A percentile compares a stretch with the other conserved stretches of the same genome.
Evolutionary conservation across 1,139 yeast species (phyloP).

Genomic region (Blastobotrys apis): DNA sequence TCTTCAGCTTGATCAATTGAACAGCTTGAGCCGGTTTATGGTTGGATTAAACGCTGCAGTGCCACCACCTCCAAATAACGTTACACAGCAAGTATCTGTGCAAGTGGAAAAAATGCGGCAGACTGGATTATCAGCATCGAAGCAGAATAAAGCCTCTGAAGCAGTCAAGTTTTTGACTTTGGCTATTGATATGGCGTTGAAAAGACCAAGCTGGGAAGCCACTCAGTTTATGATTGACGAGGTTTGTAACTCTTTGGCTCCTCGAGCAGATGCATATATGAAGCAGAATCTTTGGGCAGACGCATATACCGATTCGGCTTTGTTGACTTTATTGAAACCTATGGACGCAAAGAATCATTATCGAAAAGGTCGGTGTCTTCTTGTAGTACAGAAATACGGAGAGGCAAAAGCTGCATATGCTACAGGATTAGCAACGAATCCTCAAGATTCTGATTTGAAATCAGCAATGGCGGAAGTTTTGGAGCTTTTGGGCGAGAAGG

Average conservation of each 20-base stretch:
- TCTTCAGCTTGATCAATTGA: slow-evolving; percentile 57
- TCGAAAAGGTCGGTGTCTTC: slow-evolving; percentile 73
- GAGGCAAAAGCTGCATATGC: slow-evolving; percentile 74
- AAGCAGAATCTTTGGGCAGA: slow-evolving; percentile 59
- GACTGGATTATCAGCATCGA: slow-evolving; percentile 62
- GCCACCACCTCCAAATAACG: slow-evolving; percentile 58
- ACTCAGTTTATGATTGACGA: slow-evolving; percentile 79
- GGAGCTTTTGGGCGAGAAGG: slow-evolving; percentile 3
- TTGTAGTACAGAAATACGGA: slow-evolving; percentile 62
- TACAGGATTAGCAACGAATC: slow-evolving; percentile 59
- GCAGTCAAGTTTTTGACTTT: slow-evolving; percentile 69
- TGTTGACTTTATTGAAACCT: slow-evolving; percentile 63
- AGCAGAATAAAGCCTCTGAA: slow-evolving; percentile 59
- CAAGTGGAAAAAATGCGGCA: slow-evolving; percentile 73
- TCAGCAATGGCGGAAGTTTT: slow-evolving; percentile 29
- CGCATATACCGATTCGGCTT: slow-evolving; percentile 78
- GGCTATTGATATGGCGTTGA: slow-evolving; percentile 76
- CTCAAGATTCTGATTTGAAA: slow-evolving; percentile 48
- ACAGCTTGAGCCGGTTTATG: slow-evolving; percentile 56
- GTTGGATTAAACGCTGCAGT: slow-evolving; percentile 60
- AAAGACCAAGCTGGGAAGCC: slow-evolving; percentile 83
- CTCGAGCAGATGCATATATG: slow-evolving; percentile 79
- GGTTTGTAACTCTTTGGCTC: slow-evolving; percentile 63
- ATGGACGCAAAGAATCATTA: slow-evolving; percentile 70
- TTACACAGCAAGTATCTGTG: slow-evolving; percentile 43